Base-by-base conservation (phyloP, 1,139 yeast species). In the Candida sanyaensis region DNA sequence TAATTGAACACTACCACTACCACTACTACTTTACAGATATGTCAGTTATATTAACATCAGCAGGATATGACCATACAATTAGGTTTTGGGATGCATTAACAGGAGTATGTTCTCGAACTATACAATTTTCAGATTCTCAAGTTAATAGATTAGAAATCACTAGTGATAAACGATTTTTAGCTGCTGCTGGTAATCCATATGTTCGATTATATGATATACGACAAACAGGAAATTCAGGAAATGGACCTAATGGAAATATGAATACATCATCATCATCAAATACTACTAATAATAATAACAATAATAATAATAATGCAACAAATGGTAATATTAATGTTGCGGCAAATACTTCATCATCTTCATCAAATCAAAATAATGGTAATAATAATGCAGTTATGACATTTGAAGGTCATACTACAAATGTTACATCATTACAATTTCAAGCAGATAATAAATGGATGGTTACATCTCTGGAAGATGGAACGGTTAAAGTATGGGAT, bases 31-130 rank as follows among this genome's bases (percentile, higher is more conserved):
- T 8, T 26, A 26, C 23, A 13, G 21, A 13, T 7, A 89, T 92
- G 97, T 89, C 97, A 13, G 99, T 93, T 12, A 88, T 95, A 49
- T 76, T 93, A 55, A 98, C 96, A 1, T 90, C 97, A n/a, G 97
- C 98, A 1, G 97, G 98, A 5, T 93, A 93, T 66, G 99, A 93
- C 72, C 97, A 92, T 62, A 90, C 98, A 11, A 92, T 93, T 53
- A 73, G 97, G 53, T 95, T 95, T 69, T 93, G 99, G 99, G 99
- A 93, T 62, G 99, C 99, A 0, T 75, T 93, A 40, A 89, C 97
- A 0, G 99, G 99, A 0, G 97, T 91, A 9, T 93, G 99, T 62
- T 89, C 96, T 6, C 75, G 98, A 39, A 93, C 98, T 0, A 92
- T 93, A 47, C 97, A 90, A 63, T 97, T 92, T 65, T 81, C 95